Conservation (phyloP, 31 red algal species). For the Bonnemaisonia californica region DNA sequence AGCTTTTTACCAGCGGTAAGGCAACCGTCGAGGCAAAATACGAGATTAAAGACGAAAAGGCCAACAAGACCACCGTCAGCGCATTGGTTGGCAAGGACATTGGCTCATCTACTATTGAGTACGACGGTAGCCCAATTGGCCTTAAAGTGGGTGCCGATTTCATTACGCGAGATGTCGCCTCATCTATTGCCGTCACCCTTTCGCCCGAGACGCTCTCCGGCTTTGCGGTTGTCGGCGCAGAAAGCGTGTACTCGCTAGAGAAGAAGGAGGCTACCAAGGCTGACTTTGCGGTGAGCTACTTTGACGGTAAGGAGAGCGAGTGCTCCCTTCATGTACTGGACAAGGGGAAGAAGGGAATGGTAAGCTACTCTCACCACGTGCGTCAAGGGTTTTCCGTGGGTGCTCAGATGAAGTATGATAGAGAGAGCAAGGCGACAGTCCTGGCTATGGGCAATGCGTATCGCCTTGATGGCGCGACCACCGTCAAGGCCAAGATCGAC, state of each 20-base stretch:
- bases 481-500: constrained; percentile 85
- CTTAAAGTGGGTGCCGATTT: constrained; percentile 45
- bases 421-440: constrained; percentile 22
- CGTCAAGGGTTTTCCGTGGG: constrained; percentile 70
- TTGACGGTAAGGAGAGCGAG: constrained; percentile 85
- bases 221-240: constrained; percentile 62
- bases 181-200: constrained; percentile 48
- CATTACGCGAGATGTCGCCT: constrained; percentile 17
- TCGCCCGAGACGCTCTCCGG: constrained; percentile 47
- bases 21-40: constrained; percentile 57
- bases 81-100: constrained; percentile 18
- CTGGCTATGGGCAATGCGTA: constrained; percentile 61
- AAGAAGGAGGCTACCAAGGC: constrained; percentile 27
- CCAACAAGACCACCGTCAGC: constrained; percentile 47
- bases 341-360: constrained; percentile 40
- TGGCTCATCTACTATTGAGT: constrained; percentile 42
- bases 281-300: constrained; percentile 57
- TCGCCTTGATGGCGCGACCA: constrained; percentile 69
- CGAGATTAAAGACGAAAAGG: constrained; percentile 54
- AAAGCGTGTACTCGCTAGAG: constrained; percentile 31
- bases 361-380: constrained; percentile 86
- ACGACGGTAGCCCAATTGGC: constrained; percentile 40
- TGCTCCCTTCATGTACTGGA: constrained; percentile 43
- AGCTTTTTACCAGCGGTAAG: constrained; percentile 58
- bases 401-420: constrained; percentile 61